Percentiles rank a stretch among this genome's conserved stretches.
phyloP scores from a whole-genome alignment of 345 rosid genomes.

The Arabis alpina region DNA sequence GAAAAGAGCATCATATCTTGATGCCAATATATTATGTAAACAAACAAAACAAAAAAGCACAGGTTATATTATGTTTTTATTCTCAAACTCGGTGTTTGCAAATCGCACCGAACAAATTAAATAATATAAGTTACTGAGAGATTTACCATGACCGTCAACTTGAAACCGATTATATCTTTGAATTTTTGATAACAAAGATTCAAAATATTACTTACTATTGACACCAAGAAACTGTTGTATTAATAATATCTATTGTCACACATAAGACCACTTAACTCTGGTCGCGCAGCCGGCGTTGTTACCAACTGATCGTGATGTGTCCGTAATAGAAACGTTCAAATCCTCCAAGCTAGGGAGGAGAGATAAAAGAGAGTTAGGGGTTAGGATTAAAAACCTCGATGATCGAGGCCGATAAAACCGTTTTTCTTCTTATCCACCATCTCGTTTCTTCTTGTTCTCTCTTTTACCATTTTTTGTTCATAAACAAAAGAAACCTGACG shows the following conservation, averaged over 20 bases:
- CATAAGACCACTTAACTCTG: conserved; percentile 66
- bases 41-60: conserved; percentile 2
- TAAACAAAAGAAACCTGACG: too few relatives aligned
- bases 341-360: conserved; percentile 79
- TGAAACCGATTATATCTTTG: conserved; percentile 88
- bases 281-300: conserved; percentile 81
- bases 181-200: conserved; percentile 57
- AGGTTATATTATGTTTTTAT: not conserved
- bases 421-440: too few relatives aligned
- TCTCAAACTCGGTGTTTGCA: not conserved
- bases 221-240: not conserved
- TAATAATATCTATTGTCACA: not conserved
- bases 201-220: not conserved
- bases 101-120: not conserved
- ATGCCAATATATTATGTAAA: conserved; percentile 84
- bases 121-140: conserved; percentile 55
- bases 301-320: conserved; percentile 79
- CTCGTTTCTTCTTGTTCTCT: too few relatives aligned
- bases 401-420: too few relatives aligned
- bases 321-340: conserved; percentile 72
- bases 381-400: too few relatives aligned
- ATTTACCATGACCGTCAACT: conserved; percentile 97
- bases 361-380: too few relatives aligned
- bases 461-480: too few relatives aligned
- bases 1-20: conserved; percentile 86